Evolutionary conservation across 306 rosid species (phyloP).

Genomic region (Pachyrhizus erosus): DNA sequence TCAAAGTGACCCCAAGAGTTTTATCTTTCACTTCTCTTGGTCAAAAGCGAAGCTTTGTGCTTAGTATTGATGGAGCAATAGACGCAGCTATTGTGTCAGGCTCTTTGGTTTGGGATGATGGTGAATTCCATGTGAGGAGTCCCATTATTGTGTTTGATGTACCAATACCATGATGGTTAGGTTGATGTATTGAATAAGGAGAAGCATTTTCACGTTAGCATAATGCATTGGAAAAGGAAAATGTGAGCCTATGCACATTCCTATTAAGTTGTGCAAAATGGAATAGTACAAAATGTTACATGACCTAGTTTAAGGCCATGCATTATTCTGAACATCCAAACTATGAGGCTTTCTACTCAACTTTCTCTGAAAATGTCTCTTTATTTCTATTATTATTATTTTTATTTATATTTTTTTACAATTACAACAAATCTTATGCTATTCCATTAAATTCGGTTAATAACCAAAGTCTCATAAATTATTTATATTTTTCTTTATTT

Average conservation of each 20-base stretch:
- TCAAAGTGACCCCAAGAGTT: constrained; percentile 50
- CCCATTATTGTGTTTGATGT: constrained; percentile 50
- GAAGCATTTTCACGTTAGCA: background rate
- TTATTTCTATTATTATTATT: no score
- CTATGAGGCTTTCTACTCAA: no score
- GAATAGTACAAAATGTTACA: background rate
- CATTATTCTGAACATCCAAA: no score
- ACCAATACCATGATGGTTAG: background rate
- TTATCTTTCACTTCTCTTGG: constrained; percentile 49
- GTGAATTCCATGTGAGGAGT: constrained; percentile 53
- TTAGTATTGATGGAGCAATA: constrained; percentile 44
- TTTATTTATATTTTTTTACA: no score
- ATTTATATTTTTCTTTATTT: no score
- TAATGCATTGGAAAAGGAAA: background rate
- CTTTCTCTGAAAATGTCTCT: no score
- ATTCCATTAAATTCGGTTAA: no score
- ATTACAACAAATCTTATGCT: no score
- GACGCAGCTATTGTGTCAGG: constrained; percentile 33
- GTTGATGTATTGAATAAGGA: background rate
- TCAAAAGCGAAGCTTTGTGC: constrained; percentile 38
- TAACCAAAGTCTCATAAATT: no score
- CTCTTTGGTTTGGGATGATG: constrained; percentile 62
- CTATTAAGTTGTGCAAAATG: no score
- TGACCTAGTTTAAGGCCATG: background rate
- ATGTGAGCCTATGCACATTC: background rate